Evolutionary conservation across 768 basidiomycete species (phyloP).

Genomic region (Grammothele lineata): DNA sequence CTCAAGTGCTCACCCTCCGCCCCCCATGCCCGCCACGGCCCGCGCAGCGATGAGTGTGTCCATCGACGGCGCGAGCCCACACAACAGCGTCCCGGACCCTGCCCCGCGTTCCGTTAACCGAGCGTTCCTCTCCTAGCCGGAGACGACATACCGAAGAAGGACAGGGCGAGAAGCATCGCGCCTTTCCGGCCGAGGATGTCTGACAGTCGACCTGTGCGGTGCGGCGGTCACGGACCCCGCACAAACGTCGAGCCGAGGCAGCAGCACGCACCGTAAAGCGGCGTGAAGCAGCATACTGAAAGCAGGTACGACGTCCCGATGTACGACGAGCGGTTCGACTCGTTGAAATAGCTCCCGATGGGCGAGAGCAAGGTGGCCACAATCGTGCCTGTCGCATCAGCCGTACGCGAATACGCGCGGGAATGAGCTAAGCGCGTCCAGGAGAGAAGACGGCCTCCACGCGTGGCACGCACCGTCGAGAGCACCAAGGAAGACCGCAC

Average conservation of each 20-base stretch:
- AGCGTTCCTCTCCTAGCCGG: not conserved
- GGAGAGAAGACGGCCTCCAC: not conserved
- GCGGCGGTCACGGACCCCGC: conserved; percentile 11
- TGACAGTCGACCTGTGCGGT: conserved; percentile 64
- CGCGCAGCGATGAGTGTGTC: conserved; percentile 73
- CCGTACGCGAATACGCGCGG: not conserved
- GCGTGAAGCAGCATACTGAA: conserved; percentile 88
- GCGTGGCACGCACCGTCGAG: conserved; percentile 60
- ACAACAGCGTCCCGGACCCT: conserved; percentile 82
- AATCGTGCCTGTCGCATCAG: conserved; percentile 56
- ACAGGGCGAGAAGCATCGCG: conserved; percentile 80
- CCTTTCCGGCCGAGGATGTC: conserved; percentile 84
- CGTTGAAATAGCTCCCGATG: conserved; percentile 82
- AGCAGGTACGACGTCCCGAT: conserved; percentile 86
- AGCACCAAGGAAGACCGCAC: conserved; percentile 78
- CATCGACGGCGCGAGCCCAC: conserved; percentile 88
- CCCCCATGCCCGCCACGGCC: conserved; percentile 87
- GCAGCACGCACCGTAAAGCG: conserved; percentile 63
- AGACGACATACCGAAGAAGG: conserved; percentile 65
- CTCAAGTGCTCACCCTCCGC: conserved; percentile 71
- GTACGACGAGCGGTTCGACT: conserved; percentile 77
- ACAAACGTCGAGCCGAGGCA: conserved; percentile 11
- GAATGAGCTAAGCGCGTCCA: conserved; percentile 1
- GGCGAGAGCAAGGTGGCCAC: conserved; percentile 83
- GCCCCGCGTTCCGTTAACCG: conserved; percentile 5